Percentiles rank a stretch among this genome's conserved stretches.
phyloP scores from a whole-genome alignment of 345 rosid genomes.

The Camelina hispida region DNA sequence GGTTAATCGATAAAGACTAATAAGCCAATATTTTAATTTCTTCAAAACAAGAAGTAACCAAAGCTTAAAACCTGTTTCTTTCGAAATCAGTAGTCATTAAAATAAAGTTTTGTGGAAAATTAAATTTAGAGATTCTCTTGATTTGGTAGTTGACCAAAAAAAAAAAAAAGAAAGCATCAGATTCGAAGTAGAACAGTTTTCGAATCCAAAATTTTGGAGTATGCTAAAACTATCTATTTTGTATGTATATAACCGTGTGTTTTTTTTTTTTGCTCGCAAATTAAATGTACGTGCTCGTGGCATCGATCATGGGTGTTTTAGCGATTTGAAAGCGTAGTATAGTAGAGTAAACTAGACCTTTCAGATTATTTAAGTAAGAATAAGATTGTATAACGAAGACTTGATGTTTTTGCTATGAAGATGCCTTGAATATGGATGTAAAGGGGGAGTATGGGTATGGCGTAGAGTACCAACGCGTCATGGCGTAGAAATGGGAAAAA shows the following conservation, averaged over 20 bases:
- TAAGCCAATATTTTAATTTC: neutral
- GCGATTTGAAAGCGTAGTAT: neutral
- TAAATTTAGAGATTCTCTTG: neutral
- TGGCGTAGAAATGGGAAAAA: slow-evolving; percentile 35
- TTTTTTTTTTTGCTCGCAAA: too few species aligned
- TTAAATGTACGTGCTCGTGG: neutral
- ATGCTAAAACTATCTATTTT: neutral
- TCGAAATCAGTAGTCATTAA: neutral
- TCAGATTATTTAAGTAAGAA: slow-evolving; percentile 1
- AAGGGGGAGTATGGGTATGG: slow-evolving; percentile 25
- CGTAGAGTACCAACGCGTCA: slow-evolving; percentile 21
- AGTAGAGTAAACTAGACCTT: neutral
- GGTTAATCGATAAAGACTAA: slow-evolving; percentile 16
- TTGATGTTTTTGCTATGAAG: slow-evolving; percentile 9
- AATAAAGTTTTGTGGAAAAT: neutral
- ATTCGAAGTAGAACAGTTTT: neutral
- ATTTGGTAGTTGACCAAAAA: slow-evolving; percentile 13
- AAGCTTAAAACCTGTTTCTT: neutral
- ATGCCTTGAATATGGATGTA: slow-evolving; percentile 15
- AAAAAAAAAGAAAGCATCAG: neutral
- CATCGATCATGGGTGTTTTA: neutral
- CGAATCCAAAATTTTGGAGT: neutral
- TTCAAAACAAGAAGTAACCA: neutral
- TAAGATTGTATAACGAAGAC: slow-evolving; percentile 14
- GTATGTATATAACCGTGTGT: too few species aligned